Evolutionary conservation across 1,139 yeast species (phyloP), one percentile per base, ranked within the genome.

Genomic region (Arxiozyma slooffiae): DNA sequence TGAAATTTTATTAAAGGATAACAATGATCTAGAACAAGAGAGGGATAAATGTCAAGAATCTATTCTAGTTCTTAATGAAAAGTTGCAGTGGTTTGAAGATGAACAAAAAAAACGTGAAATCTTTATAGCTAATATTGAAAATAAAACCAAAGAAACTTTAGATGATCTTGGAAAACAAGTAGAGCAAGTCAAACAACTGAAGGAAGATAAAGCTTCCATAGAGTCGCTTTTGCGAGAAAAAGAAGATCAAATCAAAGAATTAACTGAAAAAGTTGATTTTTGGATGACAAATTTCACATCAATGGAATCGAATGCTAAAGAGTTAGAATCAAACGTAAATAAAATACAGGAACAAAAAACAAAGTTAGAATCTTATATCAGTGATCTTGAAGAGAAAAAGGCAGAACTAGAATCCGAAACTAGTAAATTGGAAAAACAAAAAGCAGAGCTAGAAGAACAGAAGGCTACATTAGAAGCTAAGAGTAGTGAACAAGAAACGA

Each of bases 1-100:
- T 24, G 48, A 48, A 14, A 44, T 47, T n/a, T 46, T 53, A 17
- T 38, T 49, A 9, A 38, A 46, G 4, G 49, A 48, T 17, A 30
- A 44, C 26, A 44, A 30, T 17, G 41, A 44, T 23, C 9, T 44
- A n/a, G 17, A 40, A 17, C 38, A 50, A 22, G 54, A 50, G 41
- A 46, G 38, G 21, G 50, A 48, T n/a, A 30, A 23, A 30, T 38
- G 20, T 22, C 39, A 39, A 34, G 37, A 26, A 21, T 26, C 50
- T 14, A 24, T 24, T 38, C 30, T 9, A 23, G 49, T 34, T 17
- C 22, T 48, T 2, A 40, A 42, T 16, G 23, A 30, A 11, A 43
- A 43, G 14, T 16, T 38, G 11, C 21, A 41, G 16, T 26, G 20
- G 34, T 21, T 48, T 22, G 39, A 46, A 21, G 20, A 38, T 17